Evolutionary conservation across 2,329 filamentous ascomycete genomes (phyloP).

Genomic region (Hypocrella siamensis): DNA sequence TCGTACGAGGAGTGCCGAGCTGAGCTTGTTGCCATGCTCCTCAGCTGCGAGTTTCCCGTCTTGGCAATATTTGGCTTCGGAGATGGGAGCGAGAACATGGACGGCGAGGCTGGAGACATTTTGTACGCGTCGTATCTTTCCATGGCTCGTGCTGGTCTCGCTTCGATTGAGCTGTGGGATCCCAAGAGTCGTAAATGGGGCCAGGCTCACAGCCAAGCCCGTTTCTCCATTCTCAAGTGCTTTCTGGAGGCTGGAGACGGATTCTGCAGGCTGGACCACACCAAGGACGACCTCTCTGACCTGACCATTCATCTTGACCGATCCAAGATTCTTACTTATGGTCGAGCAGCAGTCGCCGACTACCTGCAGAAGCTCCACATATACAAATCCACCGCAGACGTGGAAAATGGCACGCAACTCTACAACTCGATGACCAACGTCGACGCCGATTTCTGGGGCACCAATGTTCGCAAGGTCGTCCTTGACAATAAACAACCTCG

Average conservation of each 20-base stretch:
- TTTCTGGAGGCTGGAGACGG: slow-evolving; percentile 76
- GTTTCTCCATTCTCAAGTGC: slow-evolving; percentile 73
- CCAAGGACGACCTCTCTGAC: slow-evolving; percentile 59
- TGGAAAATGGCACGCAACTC: slow-evolving; percentile 59
- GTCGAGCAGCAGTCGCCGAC: slow-evolving; percentile 68
- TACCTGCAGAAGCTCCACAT: slow-evolving; percentile 87
- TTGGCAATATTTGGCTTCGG: slow-evolving; percentile 87
- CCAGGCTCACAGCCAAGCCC: slow-evolving; percentile 80
- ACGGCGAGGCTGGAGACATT: slow-evolving; percentile 67
- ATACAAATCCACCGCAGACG: slow-evolving; percentile 81
- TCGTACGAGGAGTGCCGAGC: slow-evolving; percentile 92
- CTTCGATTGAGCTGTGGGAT: slow-evolving; percentile 87
- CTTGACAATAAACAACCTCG: slow-evolving; percentile 65
- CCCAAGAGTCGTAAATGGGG: slow-evolving; percentile 85
- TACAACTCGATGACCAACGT: slow-evolving; percentile 77
- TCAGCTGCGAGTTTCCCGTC: slow-evolving; percentile 78
- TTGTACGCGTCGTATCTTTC: slow-evolving; percentile 78
- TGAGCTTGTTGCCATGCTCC: slow-evolving; percentile 83
- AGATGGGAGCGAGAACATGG: slow-evolving; percentile 56
- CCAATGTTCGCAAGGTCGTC: slow-evolving; percentile 61
- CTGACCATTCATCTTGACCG: slow-evolving; percentile 72
- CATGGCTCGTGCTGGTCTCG: slow-evolving; percentile 88
- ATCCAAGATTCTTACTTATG: slow-evolving; percentile 69
- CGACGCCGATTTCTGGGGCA: slow-evolving; percentile 68
- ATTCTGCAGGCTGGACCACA: slow-evolving; percentile 71